Evolutionary conservation across 2,329 filamentous ascomycete genomes (phyloP), one percentile per base, ranked within the genome.

Genomic region (Hansfordia pulvinata): DNA sequence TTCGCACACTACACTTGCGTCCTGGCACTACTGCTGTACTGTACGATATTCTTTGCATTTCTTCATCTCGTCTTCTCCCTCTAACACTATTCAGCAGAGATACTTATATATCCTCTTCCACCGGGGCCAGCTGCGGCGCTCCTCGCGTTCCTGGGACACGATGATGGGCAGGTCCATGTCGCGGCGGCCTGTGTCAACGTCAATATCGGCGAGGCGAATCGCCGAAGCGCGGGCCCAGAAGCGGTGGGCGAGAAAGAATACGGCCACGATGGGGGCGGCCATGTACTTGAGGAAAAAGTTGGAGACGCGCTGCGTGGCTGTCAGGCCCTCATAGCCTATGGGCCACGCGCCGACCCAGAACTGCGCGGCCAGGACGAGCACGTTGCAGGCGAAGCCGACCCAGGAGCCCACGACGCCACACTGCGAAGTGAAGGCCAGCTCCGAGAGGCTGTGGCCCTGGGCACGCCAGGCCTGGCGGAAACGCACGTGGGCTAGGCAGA

Each of bases 401-500:
- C 76, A 94, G 3, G 83, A 92, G 8, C 86, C 88, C 8, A 67
- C 39, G 7, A 90, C 58, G 33, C 88, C 88, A 4, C 80, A 69
- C 46, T 92, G 82, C 1, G 81, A 82, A 19, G 57, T 62, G 59
- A 90, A 94, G 6, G 86, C 79, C 5, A 96, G 64, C 40, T 93
- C 81, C 29, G 73, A 61, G 19, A 86, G 58, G n/a, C 58, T 63
- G 46, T 76, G 77, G 23, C 79, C 80, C 34, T 76, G 69, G 9
- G 56, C 44, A 23, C 60, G 62, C 83, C 84, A 93, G n/a, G 76
- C 82, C 15, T 58, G 56, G 35, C 86, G 82, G 67, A 94, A 94
- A 30, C 85, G 83, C 45, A 94, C 92, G 53, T 94, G 86, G 14
- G 78, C 71, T n/a, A 92, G 57, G 50, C 84, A 93, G 49, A 93